Evolutionary conservation across 805 yeast species (phyloP).

Genomic region (Spathaspora girioi): DNA sequence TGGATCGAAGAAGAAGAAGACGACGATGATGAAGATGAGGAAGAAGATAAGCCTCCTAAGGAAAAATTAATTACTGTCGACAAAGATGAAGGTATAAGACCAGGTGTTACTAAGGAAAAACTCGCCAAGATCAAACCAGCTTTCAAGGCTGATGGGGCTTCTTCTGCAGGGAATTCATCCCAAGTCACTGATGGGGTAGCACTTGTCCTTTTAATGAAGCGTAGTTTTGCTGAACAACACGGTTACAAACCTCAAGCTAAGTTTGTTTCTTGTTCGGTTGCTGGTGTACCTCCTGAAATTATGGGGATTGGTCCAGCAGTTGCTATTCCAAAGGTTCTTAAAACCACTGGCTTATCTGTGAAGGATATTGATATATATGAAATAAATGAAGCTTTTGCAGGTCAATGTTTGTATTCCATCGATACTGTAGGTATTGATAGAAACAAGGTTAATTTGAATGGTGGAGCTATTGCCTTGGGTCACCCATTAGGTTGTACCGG

Average conservation of each 20-base stretch:
- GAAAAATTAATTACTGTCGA: constrained; percentile 58
- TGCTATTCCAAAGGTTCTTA: constrained; percentile 84
- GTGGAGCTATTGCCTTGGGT: constrained; percentile 96
- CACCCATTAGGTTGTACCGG: constrained; percentile 73
- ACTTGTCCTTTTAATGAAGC: constrained; percentile 76
- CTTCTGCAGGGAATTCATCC: constrained; percentile 96
- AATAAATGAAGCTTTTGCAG: constrained; percentile 96
- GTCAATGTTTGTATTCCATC: constrained; percentile 81
- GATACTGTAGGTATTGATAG: constrained; percentile 60
- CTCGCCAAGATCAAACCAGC: constrained; percentile 81
- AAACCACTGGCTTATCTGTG: constrained; percentile 53
- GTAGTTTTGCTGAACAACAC: constrained; percentile 75
- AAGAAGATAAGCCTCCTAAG: constrained; percentile 52
- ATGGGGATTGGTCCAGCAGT: constrained; percentile 98
- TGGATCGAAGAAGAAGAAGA: constrained; percentile 65
- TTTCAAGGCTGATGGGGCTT: constrained; percentile 75
- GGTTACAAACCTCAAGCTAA: constrained; percentile 74
- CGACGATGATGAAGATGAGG: constrained; percentile 79
- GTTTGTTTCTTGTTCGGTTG: constrained; percentile 72
- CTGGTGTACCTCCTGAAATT: constrained; percentile 94
- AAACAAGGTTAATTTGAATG: constrained; percentile 72
- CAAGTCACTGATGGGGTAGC: constrained; percentile 97
- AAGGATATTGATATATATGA: constrained; percentile 76
- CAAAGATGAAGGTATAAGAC: constrained; percentile 93
- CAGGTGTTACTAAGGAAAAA: constrained; percentile 75